Percentiles rank a stretch among this genome's conserved stretches.
These are phyloP conservation scores for Abelmoschus esculentus DNA, from an alignment of 345 rosid genomes.

Conservation along the genomic window DNA sequence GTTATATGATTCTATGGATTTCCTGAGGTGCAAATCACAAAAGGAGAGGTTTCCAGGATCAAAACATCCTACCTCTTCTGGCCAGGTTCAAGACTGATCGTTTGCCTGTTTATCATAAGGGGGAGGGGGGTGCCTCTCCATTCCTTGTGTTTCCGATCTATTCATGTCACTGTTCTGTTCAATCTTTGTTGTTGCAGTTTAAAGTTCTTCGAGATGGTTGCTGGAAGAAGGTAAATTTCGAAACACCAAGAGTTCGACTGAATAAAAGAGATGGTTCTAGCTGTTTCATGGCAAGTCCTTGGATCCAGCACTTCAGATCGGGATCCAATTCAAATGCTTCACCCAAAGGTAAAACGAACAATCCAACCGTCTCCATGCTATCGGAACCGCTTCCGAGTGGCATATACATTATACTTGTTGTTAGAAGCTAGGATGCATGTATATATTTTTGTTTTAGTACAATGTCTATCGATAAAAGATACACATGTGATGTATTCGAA, in stretches of 20 bases:
- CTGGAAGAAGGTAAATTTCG: conserved; percentile 56
- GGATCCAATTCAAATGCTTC: conserved; percentile 20
- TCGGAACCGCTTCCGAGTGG: not conserved
- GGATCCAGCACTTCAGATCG: conserved; percentile 58
- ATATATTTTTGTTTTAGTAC: not conserved
- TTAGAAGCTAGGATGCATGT: not conserved
- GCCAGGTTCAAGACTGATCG: conserved; percentile 46
- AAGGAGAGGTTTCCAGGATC: conserved; percentile 23
- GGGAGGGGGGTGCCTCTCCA: not conserved
- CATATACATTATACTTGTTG: not conserved
- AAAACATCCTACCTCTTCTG: conserved; percentile 28
- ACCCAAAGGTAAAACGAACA: conserved; percentile 19
- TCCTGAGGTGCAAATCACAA: conserved; percentile 23
- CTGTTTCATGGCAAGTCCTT: conserved; percentile 40
- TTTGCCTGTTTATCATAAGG: not conserved
- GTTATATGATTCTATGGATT: conserved; percentile 44
- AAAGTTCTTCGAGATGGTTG: conserved; percentile 61
- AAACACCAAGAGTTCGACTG: conserved; percentile 33
- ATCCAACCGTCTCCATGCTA: not conserved
- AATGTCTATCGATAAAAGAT: not conserved
- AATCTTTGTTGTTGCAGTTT: conserved; percentile 34
- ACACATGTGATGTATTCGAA: too few relatives aligned
- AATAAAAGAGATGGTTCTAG: conserved; percentile 22
- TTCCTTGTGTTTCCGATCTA: not conserved
- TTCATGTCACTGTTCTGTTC: not conserved